Evolutionary conservation across 2,329 filamentous ascomycete species (phyloP).

Genomic region (Apiospora saccharicola): DNA sequence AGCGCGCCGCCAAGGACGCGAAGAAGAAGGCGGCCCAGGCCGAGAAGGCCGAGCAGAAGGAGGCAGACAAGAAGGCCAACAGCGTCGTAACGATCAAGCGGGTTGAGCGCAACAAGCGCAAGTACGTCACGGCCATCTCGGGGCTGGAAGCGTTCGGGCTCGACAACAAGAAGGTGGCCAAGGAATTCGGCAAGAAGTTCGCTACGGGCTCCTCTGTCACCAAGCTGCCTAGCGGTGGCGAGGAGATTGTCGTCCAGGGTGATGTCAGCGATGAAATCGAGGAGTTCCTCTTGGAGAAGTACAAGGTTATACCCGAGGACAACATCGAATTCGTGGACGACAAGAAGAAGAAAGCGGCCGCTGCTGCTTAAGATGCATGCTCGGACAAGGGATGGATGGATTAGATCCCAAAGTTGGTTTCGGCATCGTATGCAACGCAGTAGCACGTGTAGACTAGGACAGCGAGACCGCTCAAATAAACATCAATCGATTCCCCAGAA

Average conservation of each 20-base stretch:
- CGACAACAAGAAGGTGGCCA: slow-evolving; percentile 94
- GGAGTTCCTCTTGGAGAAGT: slow-evolving; percentile 89
- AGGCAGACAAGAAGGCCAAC: slow-evolving; percentile 81
- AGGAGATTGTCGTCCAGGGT: slow-evolving; percentile 98
- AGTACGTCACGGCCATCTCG: slow-evolving; percentile 91
- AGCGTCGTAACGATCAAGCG: slow-evolving; percentile 92
- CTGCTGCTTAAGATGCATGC: slow-evolving; percentile 31
- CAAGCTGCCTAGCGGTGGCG: slow-evolving; percentile 82
- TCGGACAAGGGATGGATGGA: background rate
- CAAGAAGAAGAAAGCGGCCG: slow-evolving; percentile 78
- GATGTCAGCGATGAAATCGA: slow-evolving; percentile 95
- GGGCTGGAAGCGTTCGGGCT: slow-evolving; percentile 90
- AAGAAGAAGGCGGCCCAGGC: slow-evolving; percentile 97
- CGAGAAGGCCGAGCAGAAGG: slow-evolving; percentile 82
- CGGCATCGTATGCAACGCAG: background rate
- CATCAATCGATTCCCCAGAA: slow-evolving; percentile 7
- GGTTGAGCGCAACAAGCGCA: slow-evolving; percentile 97
- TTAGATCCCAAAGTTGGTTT: background rate
- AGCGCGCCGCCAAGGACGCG: slow-evolving; percentile 94
- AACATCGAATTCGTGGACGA: slow-evolving; percentile 96
- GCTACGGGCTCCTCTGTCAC: slow-evolving; percentile 93
- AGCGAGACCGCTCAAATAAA: slow-evolving; percentile 2
- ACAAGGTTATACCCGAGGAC: slow-evolving; percentile 89
- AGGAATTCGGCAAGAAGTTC: slow-evolving; percentile 98
- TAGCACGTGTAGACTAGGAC: background rate